These are phyloP conservation scores for Fulvia fulva DNA, from an alignment of 2,329 filamentous ascomycete genomes.

Conservation along the genomic window DNA sequence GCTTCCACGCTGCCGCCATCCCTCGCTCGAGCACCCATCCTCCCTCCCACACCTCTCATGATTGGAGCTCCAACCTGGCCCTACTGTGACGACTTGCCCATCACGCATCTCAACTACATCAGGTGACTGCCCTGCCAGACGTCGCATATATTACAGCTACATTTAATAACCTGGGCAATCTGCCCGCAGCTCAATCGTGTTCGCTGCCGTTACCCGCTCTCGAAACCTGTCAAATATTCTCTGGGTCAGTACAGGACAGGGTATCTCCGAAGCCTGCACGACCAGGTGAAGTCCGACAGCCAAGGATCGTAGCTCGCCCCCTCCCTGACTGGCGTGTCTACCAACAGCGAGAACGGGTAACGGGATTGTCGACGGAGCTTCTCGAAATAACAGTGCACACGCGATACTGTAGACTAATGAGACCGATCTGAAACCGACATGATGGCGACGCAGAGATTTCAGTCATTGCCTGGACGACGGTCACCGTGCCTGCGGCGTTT, in stretches of 20 bases:
- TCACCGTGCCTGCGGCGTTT: not conserved
- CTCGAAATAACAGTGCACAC: not conserved
- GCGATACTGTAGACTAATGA: not conserved
- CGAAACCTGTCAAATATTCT: not conserved
- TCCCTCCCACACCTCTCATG: not conserved
- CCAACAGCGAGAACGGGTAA: not conserved
- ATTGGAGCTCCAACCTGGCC: not conserved
- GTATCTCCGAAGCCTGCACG: not conserved
- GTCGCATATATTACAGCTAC: not conserved
- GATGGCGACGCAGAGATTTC: not conserved
- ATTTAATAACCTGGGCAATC: not conserved
- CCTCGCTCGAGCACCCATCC: constrained; percentile 2
- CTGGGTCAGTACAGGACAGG: not conserved
- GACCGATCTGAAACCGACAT: constrained; percentile 10
- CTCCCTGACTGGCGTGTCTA: no score
- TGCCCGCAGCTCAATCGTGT: not conserved
- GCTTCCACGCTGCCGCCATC: not conserved
- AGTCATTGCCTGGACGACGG: not conserved
- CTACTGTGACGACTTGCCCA: not conserved
- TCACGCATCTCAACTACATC: constrained; percentile 8
- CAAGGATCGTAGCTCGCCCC: not conserved
- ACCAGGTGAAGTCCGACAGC: not conserved
- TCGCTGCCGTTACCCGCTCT: not conserved
- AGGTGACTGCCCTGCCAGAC: not conserved
- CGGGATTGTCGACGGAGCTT: not conserved